phyloP scores from a whole-genome alignment of 495 filamentous ascomycete genomes.

The Pyrenula massariospora region DNA sequence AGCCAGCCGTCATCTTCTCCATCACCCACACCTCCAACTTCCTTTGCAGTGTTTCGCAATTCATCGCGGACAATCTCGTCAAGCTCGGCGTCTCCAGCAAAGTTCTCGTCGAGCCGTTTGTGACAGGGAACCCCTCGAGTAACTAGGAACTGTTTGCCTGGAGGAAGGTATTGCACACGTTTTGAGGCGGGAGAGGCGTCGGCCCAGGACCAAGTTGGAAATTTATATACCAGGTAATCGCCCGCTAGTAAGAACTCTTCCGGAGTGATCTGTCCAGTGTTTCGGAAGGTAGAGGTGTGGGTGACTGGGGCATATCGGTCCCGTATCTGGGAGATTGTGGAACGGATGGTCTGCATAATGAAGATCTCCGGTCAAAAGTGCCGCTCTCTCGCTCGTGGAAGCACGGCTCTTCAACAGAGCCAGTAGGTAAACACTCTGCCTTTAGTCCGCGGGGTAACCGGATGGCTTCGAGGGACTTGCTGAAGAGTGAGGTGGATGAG shows the following conservation, averaged over 20 bases:
- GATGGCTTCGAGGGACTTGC: no score
- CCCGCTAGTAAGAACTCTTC: slow-evolving; percentile 94
- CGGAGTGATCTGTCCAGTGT: slow-evolving; percentile 88
- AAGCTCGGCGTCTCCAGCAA: slow-evolving; percentile 72
- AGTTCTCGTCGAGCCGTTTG: slow-evolving; percentile 82
- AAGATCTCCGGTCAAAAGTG: no score
- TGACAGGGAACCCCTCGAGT: slow-evolving; percentile 91
- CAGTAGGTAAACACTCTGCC: no score
- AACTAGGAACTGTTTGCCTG: slow-evolving; percentile 89
- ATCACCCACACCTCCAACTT: slow-evolving; percentile 32
- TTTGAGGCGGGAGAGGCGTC: slow-evolving; percentile 68
- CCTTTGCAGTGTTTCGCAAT: slow-evolving; percentile 43
- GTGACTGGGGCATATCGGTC: slow-evolving; percentile 82
- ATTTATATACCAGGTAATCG: slow-evolving; percentile 98
- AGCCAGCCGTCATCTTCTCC: slow-evolving; percentile 85
- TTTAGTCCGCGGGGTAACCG: no score
- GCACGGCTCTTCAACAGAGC: no score
- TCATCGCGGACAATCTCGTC: slow-evolving; percentile 75
- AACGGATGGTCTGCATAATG: slow-evolving; percentile 54
- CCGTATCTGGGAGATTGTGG: slow-evolving; percentile 70
- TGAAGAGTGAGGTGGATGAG: no score
- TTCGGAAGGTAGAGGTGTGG: slow-evolving; percentile 85
- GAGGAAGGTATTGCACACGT: slow-evolving; percentile 70
- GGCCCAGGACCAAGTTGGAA: slow-evolving; percentile 97
- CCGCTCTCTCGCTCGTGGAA: no score